A percentile compares a stretch with the other conserved stretches of the same genome.
Evolutionary conservation across 768 basidiomycete species (phyloP).

Genomic region (Calocybe gangraenosa): DNA sequence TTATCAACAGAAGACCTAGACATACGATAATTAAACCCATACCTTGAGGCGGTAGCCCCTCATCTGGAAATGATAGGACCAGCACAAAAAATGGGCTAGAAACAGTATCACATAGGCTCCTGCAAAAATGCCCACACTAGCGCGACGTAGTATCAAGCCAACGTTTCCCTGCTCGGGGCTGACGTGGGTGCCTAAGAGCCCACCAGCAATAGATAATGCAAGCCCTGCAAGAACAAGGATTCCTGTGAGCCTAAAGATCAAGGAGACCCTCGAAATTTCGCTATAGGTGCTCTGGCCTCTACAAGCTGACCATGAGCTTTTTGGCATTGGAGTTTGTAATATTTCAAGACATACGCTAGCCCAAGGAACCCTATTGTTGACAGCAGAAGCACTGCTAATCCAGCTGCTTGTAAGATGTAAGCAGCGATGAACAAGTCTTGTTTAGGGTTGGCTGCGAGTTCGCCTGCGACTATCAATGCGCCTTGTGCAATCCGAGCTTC

Average conservation of each 20-base stretch:
- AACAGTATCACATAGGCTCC: constrained; percentile 36
- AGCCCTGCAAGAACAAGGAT: constrained; percentile 34
- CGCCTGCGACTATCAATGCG: constrained; percentile 52
- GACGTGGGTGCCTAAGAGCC: constrained; percentile 37
- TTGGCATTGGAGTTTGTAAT: constrained; percentile 4
- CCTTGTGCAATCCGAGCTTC: constrained; percentile 57
- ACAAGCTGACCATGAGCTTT: constrained; percentile 17
- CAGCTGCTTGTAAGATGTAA: constrained; percentile 45
- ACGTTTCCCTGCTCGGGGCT: constrained; percentile 26
- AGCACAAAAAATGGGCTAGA: constrained; percentile 36
- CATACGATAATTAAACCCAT: constrained; percentile 15
- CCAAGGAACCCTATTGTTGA: constrained; percentile 48
- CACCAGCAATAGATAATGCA: constrained; percentile 41
- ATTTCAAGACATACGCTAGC: constrained; percentile 32
- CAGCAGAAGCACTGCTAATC: constrained; percentile 35
- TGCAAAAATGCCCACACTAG: constrained; percentile 37
- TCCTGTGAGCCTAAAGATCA: constrained; percentile 32
- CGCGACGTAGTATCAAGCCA: constrained; percentile 38
- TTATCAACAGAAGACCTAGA: background rate
- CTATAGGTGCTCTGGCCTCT: constrained; percentile 52
- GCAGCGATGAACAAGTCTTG: constrained; percentile 47
- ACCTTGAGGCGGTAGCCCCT: constrained; percentile 43
- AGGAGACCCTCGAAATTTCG: constrained; percentile 39
- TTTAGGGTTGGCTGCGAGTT: constrained; percentile 35
- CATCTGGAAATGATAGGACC: constrained; percentile 43